Conservation (phyloP, 306 rosid genomes). For the Morella rubra region DNA sequence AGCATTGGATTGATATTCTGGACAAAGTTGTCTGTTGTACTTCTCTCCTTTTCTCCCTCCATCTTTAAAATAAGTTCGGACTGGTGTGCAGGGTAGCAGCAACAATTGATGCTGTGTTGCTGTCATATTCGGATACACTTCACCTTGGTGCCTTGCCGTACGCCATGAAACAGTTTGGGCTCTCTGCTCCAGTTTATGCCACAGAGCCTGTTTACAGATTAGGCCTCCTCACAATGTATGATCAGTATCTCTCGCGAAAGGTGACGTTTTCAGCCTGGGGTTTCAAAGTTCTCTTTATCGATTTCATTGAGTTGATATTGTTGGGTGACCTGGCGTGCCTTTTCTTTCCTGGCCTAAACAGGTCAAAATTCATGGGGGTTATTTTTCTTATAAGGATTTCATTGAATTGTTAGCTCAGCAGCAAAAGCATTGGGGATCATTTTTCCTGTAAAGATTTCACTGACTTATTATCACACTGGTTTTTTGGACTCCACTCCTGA, state of each 20-base stretch:
- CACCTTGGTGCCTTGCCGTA: conserved; percentile 94
- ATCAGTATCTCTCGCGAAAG: conserved; percentile 83
- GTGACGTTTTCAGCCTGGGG: conserved; percentile 36
- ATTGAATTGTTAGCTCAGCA: too few species aligned
- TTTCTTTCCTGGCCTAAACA: neutral
- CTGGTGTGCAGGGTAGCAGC: conserved; percentile 67
- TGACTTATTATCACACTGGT: neutral
- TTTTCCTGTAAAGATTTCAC: neutral
- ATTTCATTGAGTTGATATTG: neutral
- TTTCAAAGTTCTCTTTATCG: conserved; percentile 8
- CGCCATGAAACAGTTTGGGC: conserved; percentile 83
- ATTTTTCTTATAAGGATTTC: too few species aligned
- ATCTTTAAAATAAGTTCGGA: neutral
- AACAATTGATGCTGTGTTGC: conserved; percentile 76
- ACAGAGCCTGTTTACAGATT: conserved; percentile 88
- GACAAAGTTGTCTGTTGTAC: too few species aligned
- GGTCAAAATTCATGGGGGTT: too few species aligned
- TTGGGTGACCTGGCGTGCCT: neutral
- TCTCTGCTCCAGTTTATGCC: conserved; percentile 72
- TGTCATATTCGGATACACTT: conserved; percentile 87
- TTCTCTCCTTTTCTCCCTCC: neutral
- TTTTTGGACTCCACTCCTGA: neutral
- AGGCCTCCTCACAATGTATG: conserved; percentile 96
- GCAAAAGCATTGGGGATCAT: too few species aligned
- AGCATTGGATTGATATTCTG: too few species aligned